phyloP scores from a whole-genome alignment of 176 grass and related monocot species.

The Oryza punctata region DNA sequence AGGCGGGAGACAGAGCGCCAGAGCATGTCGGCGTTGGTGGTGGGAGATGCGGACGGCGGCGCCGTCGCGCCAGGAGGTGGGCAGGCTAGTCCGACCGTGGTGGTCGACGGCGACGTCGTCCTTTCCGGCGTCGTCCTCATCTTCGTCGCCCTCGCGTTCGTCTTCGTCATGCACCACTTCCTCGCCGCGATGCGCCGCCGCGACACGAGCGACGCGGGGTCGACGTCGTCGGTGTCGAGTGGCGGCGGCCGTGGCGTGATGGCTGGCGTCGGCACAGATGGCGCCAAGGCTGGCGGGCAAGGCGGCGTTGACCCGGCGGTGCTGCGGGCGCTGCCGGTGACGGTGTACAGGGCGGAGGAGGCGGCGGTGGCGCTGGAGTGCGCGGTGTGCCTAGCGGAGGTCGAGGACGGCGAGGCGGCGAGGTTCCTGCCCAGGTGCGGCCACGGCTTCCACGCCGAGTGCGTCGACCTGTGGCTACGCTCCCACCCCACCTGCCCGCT shows the following conservation, averaged over 20 bases:
- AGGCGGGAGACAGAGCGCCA: too few species aligned
- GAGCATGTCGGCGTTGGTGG: constrained; percentile 33
- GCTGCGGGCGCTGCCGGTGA: constrained; percentile 40
- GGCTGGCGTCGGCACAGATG: not conserved
- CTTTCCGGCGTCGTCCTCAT: constrained; percentile 35
- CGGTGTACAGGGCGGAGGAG: constrained; percentile 44
- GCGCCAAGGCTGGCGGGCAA: not conserved
- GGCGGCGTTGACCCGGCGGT: constrained; percentile 29
- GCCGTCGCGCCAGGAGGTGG: too few species aligned
- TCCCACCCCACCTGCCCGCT: constrained; percentile 75
- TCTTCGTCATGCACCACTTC: constrained; percentile 45
- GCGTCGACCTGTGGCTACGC: constrained; percentile 65
- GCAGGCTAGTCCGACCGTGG: not conserved
- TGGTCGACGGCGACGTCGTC: constrained; percentile 39
- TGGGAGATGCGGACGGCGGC: not conserved
- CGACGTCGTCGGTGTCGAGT: not conserved
- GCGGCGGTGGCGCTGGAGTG: constrained; percentile 54
- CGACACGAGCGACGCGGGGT: not conserved
- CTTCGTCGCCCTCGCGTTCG: constrained; percentile 35
- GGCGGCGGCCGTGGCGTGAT: not conserved
- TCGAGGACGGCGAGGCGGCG: constrained; percentile 59
- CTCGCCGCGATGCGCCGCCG: not conserved
- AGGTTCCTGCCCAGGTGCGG: constrained; percentile 53
- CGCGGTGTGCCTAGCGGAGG: constrained; percentile 70
- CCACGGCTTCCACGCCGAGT: constrained; percentile 76